Conservation (phyloP, 2,329 filamentous ascomycete genomes). For the Cordyceps javanica region DNA sequence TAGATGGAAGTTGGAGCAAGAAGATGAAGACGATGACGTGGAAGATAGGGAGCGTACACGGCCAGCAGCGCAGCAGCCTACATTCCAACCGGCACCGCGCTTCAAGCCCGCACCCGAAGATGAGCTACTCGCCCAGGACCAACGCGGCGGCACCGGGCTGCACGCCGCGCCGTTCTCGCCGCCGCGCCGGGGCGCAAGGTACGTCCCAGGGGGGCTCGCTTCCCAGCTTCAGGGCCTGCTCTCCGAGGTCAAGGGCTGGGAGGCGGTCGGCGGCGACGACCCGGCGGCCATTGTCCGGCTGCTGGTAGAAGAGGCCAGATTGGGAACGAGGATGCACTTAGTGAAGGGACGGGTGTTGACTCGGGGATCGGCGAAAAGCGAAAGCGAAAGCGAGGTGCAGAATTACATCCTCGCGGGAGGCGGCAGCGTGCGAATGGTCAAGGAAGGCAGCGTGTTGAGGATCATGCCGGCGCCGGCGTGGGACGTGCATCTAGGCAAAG, state of each 20-base stretch:
- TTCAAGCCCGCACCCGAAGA: conserved; percentile 27
- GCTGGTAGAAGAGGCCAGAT: conserved; percentile 24
- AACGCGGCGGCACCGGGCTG: conserved; percentile 6
- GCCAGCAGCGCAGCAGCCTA: conserved; percentile 26
- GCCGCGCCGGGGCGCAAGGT: conserved; percentile 27
- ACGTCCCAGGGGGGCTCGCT: conserved; percentile 32
- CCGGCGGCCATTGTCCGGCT: conserved; percentile 19
- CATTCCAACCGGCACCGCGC: conserved; percentile 32
- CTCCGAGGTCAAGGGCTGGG: conserved; percentile 33
- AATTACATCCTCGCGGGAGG: conserved; percentile 30
- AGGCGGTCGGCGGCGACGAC: conserved; percentile 16
- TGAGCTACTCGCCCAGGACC: conserved; percentile 15
- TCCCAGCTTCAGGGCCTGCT: conserved; percentile 35
- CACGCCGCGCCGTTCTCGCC: conserved; percentile 28
- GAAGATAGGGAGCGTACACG: conserved; percentile 15
- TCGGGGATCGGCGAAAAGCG: background rate
- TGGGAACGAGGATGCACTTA: conserved; percentile 31
- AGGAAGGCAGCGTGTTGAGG: conserved; percentile 25
- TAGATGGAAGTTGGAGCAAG: background rate
- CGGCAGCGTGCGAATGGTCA: conserved; percentile 26
- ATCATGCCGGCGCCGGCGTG: conserved; percentile 30
- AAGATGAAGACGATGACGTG: conserved; percentile 11
- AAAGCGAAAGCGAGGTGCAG: background rate
- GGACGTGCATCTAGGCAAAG: conserved; percentile 30
- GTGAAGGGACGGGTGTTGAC: conserved; percentile 17